Percentiles rank a stretch among this genome's conserved stretches.
Conservation (phyloP, 129 eudicot species). For the Escallonia rubra region DNA sequence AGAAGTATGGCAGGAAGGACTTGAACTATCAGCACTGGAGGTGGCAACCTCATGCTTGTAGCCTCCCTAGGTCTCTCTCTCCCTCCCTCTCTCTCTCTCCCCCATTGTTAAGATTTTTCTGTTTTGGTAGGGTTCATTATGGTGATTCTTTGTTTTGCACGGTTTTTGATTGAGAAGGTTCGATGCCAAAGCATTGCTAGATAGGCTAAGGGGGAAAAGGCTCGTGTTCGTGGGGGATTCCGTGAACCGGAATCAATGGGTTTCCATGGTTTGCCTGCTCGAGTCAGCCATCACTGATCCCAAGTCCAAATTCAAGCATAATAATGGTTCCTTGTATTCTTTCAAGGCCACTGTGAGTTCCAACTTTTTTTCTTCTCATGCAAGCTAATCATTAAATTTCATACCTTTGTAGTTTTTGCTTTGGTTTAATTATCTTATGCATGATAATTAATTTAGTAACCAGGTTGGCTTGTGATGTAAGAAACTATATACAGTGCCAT, state of each 20-base stretch:
- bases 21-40: constrained; percentile 58
- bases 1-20: constrained; percentile 54
- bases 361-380: no score
- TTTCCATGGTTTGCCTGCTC: constrained; percentile 78
- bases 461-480: no score
- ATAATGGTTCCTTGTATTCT: constrained; percentile 52
- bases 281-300: constrained; percentile 44
- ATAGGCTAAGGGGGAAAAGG: constrained; percentile 69
- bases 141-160: no score
- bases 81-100: neutral
- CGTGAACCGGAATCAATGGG: constrained; percentile 79
- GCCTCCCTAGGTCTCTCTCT: constrained; percentile 55
- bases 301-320: constrained; percentile 45
- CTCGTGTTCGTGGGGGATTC: constrained; percentile 84
- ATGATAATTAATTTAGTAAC: no score
- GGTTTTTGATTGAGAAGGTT: constrained; percentile 39
- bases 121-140: no score
- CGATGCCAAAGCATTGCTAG: constrained; percentile 57
- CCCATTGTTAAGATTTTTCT: no score
- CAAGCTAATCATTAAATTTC: no score
- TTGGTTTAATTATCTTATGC: no score
- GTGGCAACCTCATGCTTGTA: constrained; percentile 71
- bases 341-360: constrained; percentile 51
- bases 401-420: no score
- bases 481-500: no score